Conservation (phyloP, 2,329 filamentous ascomycete genomes). For the Phialocephala sp. region DNA sequence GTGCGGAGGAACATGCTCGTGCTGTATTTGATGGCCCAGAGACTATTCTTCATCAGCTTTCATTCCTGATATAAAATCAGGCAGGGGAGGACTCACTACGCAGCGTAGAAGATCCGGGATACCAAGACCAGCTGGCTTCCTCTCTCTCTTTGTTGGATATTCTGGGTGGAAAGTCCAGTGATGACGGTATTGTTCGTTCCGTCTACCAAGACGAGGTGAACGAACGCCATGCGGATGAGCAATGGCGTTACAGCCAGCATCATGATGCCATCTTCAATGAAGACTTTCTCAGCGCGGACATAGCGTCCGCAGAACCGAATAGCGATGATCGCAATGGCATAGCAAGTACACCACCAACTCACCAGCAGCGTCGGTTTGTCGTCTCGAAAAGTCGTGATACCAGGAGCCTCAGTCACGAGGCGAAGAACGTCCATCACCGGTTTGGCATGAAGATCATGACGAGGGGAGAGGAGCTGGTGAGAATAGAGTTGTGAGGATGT, state of each 20-base stretch:
- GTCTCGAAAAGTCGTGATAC: slow-evolving; percentile 39
- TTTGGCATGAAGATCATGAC: background rate
- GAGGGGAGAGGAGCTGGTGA: background rate
- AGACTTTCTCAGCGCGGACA: slow-evolving; percentile 82
- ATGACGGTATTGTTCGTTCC: slow-evolving; percentile 87
- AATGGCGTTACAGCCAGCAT: slow-evolving; percentile 80
- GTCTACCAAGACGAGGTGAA: slow-evolving; percentile 83
- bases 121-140: slow-evolving; percentile 83
- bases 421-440: slow-evolving; percentile 36
- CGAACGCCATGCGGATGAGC: slow-evolving; percentile 79
- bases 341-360: slow-evolving; percentile 91
- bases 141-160: slow-evolving; percentile 68
- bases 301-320: slow-evolving; percentile 81
- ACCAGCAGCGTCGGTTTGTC: slow-evolving; percentile 90
- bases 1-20: slow-evolving; percentile 89
- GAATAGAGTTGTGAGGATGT: slow-evolving; percentile 11
- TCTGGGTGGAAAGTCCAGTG: slow-evolving; percentile 56
- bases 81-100: slow-evolving; percentile 68
- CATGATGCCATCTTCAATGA: slow-evolving; percentile 87
- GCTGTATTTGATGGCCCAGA: slow-evolving; percentile 90
- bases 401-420: slow-evolving; percentile 34
- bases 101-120: slow-evolving; percentile 82
- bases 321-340: slow-evolving; percentile 81
- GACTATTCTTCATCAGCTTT: slow-evolving; percentile 53
- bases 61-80: background rate